Percentiles rank a stretch among this genome's conserved stretches.
Evolutionary conservation across 108 stramenopile genomes (phyloP).

Genomic region (Nitzschia putrida): DNA sequence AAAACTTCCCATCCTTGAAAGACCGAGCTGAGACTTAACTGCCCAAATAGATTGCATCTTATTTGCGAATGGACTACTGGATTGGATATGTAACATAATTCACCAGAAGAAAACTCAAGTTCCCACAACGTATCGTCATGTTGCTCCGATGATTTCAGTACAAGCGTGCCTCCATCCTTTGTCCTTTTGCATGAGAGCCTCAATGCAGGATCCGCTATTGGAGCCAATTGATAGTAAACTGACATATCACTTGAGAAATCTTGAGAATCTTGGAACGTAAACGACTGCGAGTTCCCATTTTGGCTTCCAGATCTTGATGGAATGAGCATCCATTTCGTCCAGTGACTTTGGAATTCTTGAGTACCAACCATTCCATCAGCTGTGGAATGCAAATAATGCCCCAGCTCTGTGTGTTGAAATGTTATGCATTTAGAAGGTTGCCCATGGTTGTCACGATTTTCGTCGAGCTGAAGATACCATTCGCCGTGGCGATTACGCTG

Average conservation of each 20-base stretch:
- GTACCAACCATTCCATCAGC: constrained; percentile 1
- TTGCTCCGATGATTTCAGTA: background rate
- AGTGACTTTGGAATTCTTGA: constrained; percentile 7
- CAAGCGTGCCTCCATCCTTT: background rate
- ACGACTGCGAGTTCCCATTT: background rate
- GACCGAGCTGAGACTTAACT: constrained; percentile 25
- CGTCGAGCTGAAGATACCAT: constrained; percentile 34
- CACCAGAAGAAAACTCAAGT: constrained; percentile 39
- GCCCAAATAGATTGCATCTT: constrained; percentile 49
- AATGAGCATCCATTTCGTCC: constrained; percentile 14
- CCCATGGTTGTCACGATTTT: background rate
- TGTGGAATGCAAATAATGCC: constrained; percentile 19
- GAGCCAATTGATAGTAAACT: constrained; percentile 14
- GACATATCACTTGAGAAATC: background rate
- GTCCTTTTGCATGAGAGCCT: background rate
- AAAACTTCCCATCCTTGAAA: constrained; percentile 48
- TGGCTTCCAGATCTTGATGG: background rate
- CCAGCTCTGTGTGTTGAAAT: constrained; percentile 24
- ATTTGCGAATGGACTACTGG: constrained; percentile 31
- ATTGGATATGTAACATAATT: constrained; percentile 33
- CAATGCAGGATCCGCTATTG: constrained; percentile 8
- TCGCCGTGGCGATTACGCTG: constrained; percentile 8
- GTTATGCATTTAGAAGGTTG: constrained; percentile 1
- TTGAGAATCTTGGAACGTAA: background rate
- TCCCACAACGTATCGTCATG: constrained; percentile 13